These are phyloP conservation scores for Asterochloris sp. DNA, from an alignment of 139 green algal species.

Conservation along the genomic window DNA sequence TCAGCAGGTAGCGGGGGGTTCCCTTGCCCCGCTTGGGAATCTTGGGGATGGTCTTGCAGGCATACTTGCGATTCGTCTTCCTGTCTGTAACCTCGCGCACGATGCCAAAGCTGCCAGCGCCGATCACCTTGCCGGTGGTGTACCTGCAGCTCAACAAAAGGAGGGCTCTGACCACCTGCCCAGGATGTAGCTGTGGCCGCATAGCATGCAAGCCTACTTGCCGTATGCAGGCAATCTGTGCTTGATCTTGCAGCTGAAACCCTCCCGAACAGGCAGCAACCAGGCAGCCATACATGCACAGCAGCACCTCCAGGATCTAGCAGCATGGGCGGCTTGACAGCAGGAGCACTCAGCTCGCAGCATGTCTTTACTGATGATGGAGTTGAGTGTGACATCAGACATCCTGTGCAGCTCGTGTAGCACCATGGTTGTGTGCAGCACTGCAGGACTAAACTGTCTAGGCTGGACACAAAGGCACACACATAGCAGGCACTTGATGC, in stretches of 20 bases:
- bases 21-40: slow-evolving; percentile 65
- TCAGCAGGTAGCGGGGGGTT: slow-evolving; percentile 88
- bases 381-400: too few relatives aligned
- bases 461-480: too few relatives aligned
- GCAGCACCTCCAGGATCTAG: not conserved
- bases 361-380: too few relatives aligned
- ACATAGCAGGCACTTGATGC: too few relatives aligned
- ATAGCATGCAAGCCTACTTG: not conserved
- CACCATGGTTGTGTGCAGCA: too few relatives aligned
- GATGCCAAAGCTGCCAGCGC: slow-evolving; percentile 85
- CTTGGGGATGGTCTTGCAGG: slow-evolving; percentile 88
- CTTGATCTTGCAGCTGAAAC: not conserved
- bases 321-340: too few relatives aligned
- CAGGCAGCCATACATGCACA: not conserved
- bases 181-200: not conserved
- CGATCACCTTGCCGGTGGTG: slow-evolving; percentile 71
- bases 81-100: slow-evolving; percentile 74
- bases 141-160: slow-evolving; percentile 42
- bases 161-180: not conserved
- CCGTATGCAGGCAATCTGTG: not conserved
- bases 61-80: slow-evolving; percentile 41
- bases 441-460: too few relatives aligned
- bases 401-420: too few relatives aligned
- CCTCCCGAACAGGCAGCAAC: not conserved
- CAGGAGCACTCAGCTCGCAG: too few relatives aligned